Evolutionary conservation across 768 basidiomycete species (phyloP).

Genomic region (Amanita inopinata): DNA sequence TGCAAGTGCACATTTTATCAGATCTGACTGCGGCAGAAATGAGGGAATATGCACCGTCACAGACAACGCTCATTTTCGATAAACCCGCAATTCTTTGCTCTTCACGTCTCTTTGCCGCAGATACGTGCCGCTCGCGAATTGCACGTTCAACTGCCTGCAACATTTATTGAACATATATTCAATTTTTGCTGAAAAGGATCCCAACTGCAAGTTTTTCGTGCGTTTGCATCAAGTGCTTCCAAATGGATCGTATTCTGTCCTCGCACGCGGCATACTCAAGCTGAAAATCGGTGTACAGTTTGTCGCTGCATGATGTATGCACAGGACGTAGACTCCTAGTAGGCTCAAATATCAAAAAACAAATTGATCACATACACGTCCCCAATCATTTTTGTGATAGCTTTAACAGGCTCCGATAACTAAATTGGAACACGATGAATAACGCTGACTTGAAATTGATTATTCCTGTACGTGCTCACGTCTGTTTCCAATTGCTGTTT

Average conservation of each 20-base stretch:
- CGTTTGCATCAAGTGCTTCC: constrained; percentile 15
- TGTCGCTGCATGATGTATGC: constrained; percentile 11
- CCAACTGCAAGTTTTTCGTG: constrained; percentile 16
- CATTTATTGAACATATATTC: neutral
- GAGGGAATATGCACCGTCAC: neutral
- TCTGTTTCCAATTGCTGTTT: constrained; percentile 16
- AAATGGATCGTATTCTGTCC: constrained; percentile 16
- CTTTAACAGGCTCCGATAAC: constrained; percentile 12
- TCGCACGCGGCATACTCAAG: constrained; percentile 18
- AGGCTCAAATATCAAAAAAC: neutral
- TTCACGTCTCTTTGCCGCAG: neutral
- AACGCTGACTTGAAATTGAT: neutral
- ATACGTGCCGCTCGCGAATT: neutral
- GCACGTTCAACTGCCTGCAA: neutral
- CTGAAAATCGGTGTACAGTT: constrained; percentile 14
- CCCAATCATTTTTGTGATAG: constrained; percentile 8
- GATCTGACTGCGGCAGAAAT: too few species aligned
- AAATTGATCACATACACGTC: constrained; percentile 11
- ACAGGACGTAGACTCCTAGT: neutral
- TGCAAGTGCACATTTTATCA: neutral
- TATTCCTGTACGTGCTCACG: constrained; percentile 6
- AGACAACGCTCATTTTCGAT: neutral
- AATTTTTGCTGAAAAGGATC: neutral
- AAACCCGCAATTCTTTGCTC: neutral
- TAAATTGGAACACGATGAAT: neutral